Evolutionary conservation across 495 filamentous ascomycete species (phyloP).

Genomic region (Aspergillus baeticus): DNA sequence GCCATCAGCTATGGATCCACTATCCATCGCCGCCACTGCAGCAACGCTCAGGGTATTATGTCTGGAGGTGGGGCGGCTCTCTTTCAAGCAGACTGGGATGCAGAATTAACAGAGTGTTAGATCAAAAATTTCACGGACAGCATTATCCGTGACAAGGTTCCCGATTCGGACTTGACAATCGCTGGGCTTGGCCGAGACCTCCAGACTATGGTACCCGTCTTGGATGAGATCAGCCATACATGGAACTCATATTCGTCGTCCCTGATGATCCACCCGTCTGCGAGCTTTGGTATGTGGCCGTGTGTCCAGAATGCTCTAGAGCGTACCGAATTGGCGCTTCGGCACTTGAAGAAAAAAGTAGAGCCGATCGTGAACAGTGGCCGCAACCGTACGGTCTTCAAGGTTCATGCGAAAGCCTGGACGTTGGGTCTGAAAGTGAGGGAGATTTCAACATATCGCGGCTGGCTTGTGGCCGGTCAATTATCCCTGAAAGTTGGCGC

Average conservation of each 20-base stretch:
- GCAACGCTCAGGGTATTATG: background rate
- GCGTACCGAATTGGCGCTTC: background rate
- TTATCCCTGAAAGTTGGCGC: background rate
- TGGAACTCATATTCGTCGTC: background rate
- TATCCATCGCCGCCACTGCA: background rate
- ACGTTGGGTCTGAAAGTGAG: background rate
- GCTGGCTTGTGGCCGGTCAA: background rate
- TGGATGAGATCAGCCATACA: background rate
- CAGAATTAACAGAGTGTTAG: background rate
- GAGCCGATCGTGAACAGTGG: background rate
- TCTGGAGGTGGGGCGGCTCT: background rate
- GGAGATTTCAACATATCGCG: background rate
- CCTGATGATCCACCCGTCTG: slow-evolving; percentile 2
- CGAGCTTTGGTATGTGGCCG: slow-evolving; percentile 8
- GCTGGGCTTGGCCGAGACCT: background rate
- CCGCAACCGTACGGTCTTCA: background rate
- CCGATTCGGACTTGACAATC: background rate
- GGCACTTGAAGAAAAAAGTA: background rate
- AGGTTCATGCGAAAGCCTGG: background rate
- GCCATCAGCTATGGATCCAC: background rate
- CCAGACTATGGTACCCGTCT: background rate
- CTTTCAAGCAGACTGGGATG: background rate
- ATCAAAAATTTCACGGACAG: background rate
- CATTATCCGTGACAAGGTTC: background rate
- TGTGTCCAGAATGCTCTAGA: background rate